Percentiles rank a stretch among this genome's conserved stretches.
Evolutionary conservation across 495 filamentous ascomycete genomes (phyloP).

Genomic region (Daldinia decipiens): DNA sequence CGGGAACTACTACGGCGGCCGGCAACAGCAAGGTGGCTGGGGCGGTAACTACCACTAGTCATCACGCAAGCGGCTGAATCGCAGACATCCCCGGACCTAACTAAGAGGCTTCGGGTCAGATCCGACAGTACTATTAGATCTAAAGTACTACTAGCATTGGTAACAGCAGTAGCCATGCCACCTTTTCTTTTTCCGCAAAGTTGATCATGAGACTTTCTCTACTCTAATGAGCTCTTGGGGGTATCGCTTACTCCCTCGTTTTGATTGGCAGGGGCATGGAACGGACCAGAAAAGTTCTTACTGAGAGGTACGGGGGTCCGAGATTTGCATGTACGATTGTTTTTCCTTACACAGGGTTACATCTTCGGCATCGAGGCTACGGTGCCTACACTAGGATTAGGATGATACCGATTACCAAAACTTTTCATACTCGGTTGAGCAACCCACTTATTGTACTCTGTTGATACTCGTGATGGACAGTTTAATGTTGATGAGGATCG

Average conservation of each 20-base stretch:
- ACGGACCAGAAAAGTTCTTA: constrained; percentile 48
- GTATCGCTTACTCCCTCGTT: constrained; percentile 43
- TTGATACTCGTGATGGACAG: constrained; percentile 6
- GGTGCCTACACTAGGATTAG: constrained; percentile 49
- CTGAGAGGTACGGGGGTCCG: constrained; percentile 38
- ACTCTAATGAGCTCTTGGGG: constrained; percentile 44
- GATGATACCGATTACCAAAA: constrained; percentile 46
- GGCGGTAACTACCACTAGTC: constrained; percentile 74
- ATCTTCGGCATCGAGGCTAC: constrained; percentile 41
- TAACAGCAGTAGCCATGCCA: constrained; percentile 13
- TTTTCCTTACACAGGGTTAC: constrained; percentile 46
- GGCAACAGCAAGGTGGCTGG: constrained; percentile 67
- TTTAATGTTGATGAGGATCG: background rate
- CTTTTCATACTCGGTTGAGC: constrained; percentile 34
- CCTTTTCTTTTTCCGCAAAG: constrained; percentile 7
- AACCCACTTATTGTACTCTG: constrained; percentile 2
- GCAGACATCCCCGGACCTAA: constrained; percentile 8
- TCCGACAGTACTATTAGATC: constrained; percentile 9
- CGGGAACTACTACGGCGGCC: constrained; percentile 62
- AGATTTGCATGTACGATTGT: constrained; percentile 50
- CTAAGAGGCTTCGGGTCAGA: constrained; percentile 9
- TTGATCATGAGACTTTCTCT: constrained; percentile 35
- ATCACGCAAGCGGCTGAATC: constrained; percentile 33
- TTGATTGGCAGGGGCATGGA: constrained; percentile 45
- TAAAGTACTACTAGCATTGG: constrained; percentile 3